A percentile compares a stretch with the other conserved stretches of the same genome.
These are phyloP conservation scores for Fusarium sublunatum DNA, from an alignment of 2,329 filamentous ascomycete species.

Conservation along the genomic window DNA sequence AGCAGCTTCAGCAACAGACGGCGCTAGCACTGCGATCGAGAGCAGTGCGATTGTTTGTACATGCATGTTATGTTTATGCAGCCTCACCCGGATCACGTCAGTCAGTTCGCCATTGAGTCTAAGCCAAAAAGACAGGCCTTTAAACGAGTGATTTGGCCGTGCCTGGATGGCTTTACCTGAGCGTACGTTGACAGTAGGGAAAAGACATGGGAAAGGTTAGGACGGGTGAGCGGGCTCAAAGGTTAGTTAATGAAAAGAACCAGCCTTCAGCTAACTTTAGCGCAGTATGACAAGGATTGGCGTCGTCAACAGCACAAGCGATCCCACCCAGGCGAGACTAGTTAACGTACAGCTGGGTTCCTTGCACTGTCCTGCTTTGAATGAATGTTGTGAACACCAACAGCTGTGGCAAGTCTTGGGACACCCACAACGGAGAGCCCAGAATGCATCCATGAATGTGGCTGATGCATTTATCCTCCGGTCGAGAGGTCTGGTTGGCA, in stretches of 20 bases:
- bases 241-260: conserved; percentile 24
- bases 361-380: conserved; percentile 24
- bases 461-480: conserved; percentile 9
- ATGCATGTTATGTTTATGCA: conserved; percentile 30
- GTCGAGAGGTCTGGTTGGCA: conserved; percentile 1
- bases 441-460: conserved; percentile 5
- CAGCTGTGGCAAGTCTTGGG: conserved; percentile 13
- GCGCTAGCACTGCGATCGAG: conserved; percentile 29
- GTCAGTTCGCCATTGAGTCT: conserved; percentile 18
- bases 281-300: conserved; percentile 27
- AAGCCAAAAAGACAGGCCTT: conserved; percentile 19
- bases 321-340: conserved; percentile 12
- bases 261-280: conserved; percentile 23
- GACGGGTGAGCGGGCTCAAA: conserved; percentile 15
- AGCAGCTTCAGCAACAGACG: conserved; percentile 27
- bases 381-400: conserved; percentile 10
- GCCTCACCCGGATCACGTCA: not conserved
- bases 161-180: conserved; percentile 13
- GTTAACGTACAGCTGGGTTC: not conserved
- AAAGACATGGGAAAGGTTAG: conserved; percentile 11
- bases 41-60: conserved; percentile 34
- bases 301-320: conserved; percentile 12
- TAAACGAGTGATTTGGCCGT: conserved; percentile 37
- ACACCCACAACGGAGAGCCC: conserved; percentile 13
- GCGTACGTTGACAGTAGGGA: conserved; percentile 10